Conservation (phyloP, 805 yeast genomes). For the Ogataea neopini region DNA sequence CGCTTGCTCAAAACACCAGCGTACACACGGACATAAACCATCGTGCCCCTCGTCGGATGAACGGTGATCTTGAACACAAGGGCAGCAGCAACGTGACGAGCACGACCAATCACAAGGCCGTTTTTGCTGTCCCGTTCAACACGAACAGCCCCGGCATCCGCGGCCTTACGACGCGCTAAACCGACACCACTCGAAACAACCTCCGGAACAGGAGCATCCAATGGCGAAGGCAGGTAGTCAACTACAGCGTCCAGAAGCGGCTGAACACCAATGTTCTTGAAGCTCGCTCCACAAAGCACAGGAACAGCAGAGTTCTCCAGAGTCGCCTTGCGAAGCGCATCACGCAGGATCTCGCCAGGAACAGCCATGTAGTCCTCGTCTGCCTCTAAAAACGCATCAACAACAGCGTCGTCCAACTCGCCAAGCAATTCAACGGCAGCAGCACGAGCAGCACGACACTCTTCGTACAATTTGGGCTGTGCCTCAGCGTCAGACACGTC, state of each 20-base stretch:
- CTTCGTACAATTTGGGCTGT: constrained; percentile 42
- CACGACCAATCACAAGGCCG: constrained; percentile 56
- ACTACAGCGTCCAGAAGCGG: constrained; percentile 85
- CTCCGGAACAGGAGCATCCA: constrained; percentile 60
- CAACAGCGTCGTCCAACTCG: constrained; percentile 74
- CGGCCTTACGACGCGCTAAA: constrained; percentile 20
- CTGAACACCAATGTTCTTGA: constrained; percentile 91
- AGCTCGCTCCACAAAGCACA: constrained; percentile 90
- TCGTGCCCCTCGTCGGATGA: constrained; percentile 77
- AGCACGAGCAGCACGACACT: constrained; percentile 59
- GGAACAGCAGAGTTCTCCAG: constrained; percentile 63
- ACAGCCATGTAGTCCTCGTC: constrained; percentile 77
- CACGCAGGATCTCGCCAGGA: constrained; percentile 51
- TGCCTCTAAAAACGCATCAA: constrained; percentile 73
- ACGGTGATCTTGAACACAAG: constrained; percentile 90
- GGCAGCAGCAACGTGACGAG: constrained; percentile 67
- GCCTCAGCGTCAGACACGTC: constrained; percentile 39
- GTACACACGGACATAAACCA: constrained; percentile 87
- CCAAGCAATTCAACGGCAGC: constrained; percentile 82
- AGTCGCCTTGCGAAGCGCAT: constrained; percentile 66
- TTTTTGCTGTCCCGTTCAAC: constrained; percentile 39
- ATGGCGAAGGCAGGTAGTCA: constrained; percentile 79
- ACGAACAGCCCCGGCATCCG: constrained; percentile 28
- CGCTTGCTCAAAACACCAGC: constrained; percentile 72
- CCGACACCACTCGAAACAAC: constrained; percentile 30